phyloP scores from a whole-genome alignment of 768 basidiomycete genomes.

The Pholiota conissans region DNA sequence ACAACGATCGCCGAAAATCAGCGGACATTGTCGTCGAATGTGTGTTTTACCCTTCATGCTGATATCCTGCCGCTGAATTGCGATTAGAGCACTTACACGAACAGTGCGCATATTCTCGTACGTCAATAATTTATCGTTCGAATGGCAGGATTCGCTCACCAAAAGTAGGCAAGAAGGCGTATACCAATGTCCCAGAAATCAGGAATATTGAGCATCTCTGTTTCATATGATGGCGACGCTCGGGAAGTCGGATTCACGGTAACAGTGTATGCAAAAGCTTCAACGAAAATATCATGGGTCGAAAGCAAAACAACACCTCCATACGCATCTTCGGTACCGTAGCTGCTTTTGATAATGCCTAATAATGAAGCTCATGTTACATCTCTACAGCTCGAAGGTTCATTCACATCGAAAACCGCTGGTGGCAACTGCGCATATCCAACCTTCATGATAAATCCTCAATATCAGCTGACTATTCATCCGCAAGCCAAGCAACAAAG shows the following conservation, averaged over 20 bases:
- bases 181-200: constrained; percentile 34
- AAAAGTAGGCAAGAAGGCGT: constrained; percentile 32
- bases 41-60: constrained; percentile 16
- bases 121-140: constrained; percentile 6
- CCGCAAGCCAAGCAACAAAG: constrained; percentile 24
- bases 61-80: neutral
- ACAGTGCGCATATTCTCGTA: constrained; percentile 51
- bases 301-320: constrained; percentile 36
- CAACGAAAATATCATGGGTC: constrained; percentile 46
- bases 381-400: constrained; percentile 51
- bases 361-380: neutral
- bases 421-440: constrained; percentile 84
- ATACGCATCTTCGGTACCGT: constrained; percentile 38
- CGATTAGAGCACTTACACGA: constrained; percentile 50
- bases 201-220: constrained; percentile 51
- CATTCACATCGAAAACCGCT: constrained; percentile 66
- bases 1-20: constrained; percentile 23
- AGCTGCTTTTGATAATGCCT: neutral
- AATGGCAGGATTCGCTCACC: neutral
- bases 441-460: constrained; percentile 89
- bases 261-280: constrained; percentile 50
- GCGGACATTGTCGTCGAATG: constrained; percentile 38
- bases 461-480: constrained; percentile 70
- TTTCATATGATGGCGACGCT: constrained; percentile 69
- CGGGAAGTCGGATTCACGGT: constrained; percentile 67